Conservation (phyloP, 2,329 filamentous ascomycete genomes). For the Capronia epimyces region DNA sequence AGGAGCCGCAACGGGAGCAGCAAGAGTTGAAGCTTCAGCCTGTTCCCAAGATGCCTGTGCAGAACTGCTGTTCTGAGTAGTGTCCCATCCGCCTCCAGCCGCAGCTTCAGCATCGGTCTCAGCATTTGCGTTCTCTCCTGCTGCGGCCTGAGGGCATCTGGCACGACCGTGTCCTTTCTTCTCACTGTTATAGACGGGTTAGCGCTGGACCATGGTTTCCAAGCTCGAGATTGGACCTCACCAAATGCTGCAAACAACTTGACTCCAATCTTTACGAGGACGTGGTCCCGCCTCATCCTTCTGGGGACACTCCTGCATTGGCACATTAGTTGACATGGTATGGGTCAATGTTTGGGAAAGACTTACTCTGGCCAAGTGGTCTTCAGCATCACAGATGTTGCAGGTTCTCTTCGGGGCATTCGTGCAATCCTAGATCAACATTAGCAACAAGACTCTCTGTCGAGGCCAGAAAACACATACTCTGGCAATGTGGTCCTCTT, state of each 20-base stretch:
- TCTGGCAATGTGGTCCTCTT: conserved; percentile 42
- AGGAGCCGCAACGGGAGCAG: neutral
- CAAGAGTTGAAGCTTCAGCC: neutral
- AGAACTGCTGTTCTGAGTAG: conserved; percentile 22
- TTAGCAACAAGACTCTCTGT: conserved; percentile 35
- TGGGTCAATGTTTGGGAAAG: too few relatives aligned
- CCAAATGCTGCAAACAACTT: conserved; percentile 22
- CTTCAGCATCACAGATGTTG: conserved; percentile 39
- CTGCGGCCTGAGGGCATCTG: conserved; percentile 18
- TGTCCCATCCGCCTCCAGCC: conserved; percentile 14
- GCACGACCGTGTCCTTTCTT: conserved; percentile 23
- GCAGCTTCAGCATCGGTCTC: conserved; percentile 8
- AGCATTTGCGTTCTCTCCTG: neutral
- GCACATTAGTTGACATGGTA: neutral
- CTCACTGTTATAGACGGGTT: conserved; percentile 6
- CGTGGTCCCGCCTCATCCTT: conserved; percentile 11
- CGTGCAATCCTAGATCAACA: conserved; percentile 37
- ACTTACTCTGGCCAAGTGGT: conserved; percentile 13
- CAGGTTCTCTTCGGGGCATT: conserved; percentile 36
- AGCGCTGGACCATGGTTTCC: neutral
- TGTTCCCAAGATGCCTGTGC: conserved; percentile 24
- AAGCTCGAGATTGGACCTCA: conserved; percentile 1
- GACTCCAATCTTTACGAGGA: conserved; percentile 17
- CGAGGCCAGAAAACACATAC: conserved; percentile 32
- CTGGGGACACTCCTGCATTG: conserved; percentile 16